Base-by-base conservation (phyloP, 345 rosid genomes). In the Firmiana major region DNA sequence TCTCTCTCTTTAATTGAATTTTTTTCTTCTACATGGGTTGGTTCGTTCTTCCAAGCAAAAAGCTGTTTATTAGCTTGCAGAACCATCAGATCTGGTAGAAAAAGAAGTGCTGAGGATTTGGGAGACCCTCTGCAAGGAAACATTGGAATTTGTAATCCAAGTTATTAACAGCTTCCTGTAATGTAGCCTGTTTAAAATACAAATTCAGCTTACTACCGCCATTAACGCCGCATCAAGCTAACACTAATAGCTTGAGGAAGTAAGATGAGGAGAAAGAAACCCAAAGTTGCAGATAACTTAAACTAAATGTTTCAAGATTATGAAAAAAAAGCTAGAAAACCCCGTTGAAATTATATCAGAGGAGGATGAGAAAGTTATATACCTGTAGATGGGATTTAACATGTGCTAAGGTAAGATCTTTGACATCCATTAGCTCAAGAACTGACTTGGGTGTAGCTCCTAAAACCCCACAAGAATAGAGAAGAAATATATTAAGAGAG, bases 381-480 rank as follows among this genome's bases (percentile, higher is more conserved):
- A 94, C 98, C 97, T 94, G 98, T 72, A 94, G 84, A 84, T 94
- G 98, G 57, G 97, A 94, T 87, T 94, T 94, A 84, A 94, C 98
- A 88, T 94, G 98, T 34, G 97, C 97, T 86, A 94, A 88, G 82
- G 98, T 94, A 81, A 94, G 97, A 90, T 94, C 98, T 87, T 94
- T 94, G 65, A 94, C 97, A 94, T 94, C 97, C 98, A 94, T 94
- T 26, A 94, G 91, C 88, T 94, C 98, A 77, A 94, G 98, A 74
- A 94, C 98, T 81, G 97, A 93, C 84, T 94, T 94, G 77, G 98
- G 98, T 66, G 98, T 94, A 75, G 98, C 97, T 83, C 98, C 98
- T 84, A 75, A 77, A 51, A 74, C 72, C 74, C 80, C 77, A 51
- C 71, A 60, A 42, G 69, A 80, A 58, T 63, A 74, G 76, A 64